Evolutionary conservation across 306 rosid species (phyloP).

Genomic region (Delonix regia): DNA sequence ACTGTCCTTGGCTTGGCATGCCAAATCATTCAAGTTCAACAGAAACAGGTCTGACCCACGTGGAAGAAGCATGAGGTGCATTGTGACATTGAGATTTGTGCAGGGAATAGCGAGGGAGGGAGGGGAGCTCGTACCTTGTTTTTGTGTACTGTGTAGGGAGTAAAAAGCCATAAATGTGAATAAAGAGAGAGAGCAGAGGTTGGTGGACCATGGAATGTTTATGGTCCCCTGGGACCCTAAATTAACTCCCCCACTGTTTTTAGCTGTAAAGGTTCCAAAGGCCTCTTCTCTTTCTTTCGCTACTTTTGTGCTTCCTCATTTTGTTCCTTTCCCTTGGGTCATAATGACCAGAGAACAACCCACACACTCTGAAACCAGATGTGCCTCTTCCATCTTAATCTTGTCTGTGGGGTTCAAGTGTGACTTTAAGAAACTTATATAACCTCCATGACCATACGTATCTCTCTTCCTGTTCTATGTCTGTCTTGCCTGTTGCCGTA

Average conservation of each 20-base stretch:
- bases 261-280: constrained; percentile 41
- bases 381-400: constrained; percentile 4
- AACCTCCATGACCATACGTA: background rate
- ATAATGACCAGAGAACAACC: constrained; percentile 1
- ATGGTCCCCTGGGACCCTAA: constrained; percentile 17
- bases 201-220: constrained; percentile 28
- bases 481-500: background rate
- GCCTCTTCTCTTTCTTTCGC: constrained; percentile 17
- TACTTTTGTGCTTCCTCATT: constrained; percentile 31
- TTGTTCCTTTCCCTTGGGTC: constrained; percentile 29
- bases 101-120: background rate
- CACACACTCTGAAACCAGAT: constrained; percentile 23
- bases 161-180: background rate
- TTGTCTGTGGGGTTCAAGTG: background rate
- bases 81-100: constrained; percentile 7
- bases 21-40: constrained; percentile 16
- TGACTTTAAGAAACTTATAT: background rate
- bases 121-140: background rate
- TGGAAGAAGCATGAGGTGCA: constrained; percentile 1
- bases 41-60: constrained; percentile 15
- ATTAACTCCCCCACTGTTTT: constrained; percentile 7
- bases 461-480: background rate
- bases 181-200: background rate
- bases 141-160: background rate
- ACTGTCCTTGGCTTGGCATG: constrained; percentile 9